Conservation (phyloP, 208 protist genomes). For the Wallacemonas sp. region DNA sequence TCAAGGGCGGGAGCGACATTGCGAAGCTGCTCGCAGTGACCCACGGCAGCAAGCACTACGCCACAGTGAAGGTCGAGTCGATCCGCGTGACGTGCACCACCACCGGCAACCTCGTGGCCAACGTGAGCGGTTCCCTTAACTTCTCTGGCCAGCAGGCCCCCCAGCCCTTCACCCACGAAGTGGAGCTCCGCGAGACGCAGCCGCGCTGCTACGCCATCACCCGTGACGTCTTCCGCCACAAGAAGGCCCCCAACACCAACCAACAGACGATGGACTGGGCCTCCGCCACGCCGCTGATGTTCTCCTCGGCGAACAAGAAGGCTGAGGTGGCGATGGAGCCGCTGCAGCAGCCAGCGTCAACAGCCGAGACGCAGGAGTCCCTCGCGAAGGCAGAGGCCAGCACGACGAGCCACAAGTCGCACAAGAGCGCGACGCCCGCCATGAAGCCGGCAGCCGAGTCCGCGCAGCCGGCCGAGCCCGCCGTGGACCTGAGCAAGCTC, state of each 20-base stretch:
- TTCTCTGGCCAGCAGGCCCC: background rate
- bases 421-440: background rate
- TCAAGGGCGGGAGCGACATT: slow-evolving; percentile 28
- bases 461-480: background rate
- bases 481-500: slow-evolving; percentile 9
- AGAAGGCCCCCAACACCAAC: background rate
- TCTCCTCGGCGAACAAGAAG: slow-evolving; percentile 13
- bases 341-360: slow-evolving; percentile 27
- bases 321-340: slow-evolving; percentile 13
- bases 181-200: slow-evolving; percentile 55
- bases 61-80: slow-evolving; percentile 23
- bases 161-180: slow-evolving; percentile 59
- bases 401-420: background rate
- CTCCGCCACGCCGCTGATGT: slow-evolving; percentile 57
- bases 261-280: slow-evolving; percentile 34
- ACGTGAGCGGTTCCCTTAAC: slow-evolving; percentile 33
- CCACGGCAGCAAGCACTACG: slow-evolving; percentile 17
- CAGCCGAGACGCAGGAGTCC: background rate
- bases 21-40: slow-evolving; percentile 20
- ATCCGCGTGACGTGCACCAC: slow-evolving; percentile 22
- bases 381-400: background rate
- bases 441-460: background rate
- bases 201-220: slow-evolving; percentile 51
- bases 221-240: slow-evolving; percentile 38
- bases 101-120: slow-evolving; percentile 34